Conservation (phyloP, 1,139 yeast species). For the Lodderomyces elongisporus region DNA sequence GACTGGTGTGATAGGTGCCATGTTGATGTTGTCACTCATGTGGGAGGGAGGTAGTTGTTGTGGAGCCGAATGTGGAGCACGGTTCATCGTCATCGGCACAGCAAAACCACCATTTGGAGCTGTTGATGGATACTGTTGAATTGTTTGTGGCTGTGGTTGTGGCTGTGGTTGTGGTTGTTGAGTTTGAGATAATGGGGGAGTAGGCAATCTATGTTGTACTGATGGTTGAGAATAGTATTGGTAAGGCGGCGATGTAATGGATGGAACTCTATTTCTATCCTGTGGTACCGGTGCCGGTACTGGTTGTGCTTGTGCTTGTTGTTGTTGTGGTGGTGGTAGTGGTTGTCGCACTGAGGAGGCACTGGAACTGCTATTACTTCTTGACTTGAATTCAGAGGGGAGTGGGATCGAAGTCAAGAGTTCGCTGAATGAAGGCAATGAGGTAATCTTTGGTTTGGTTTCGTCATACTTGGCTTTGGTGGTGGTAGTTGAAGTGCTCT, state of each 20-base stretch:
- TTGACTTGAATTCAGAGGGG: constrained; percentile 23
- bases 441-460: constrained; percentile 8
- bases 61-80: too few species aligned
- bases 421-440: constrained; percentile 36
- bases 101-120: too few species aligned
- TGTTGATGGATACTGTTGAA: too few species aligned
- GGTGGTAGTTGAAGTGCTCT: too few species aligned
- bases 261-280: constrained; percentile 1
- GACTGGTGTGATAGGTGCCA: constrained; percentile 8
- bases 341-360: constrained; percentile 3
- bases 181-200: constrained; percentile 6
- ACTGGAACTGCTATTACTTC: constrained; percentile 4
- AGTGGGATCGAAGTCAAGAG: constrained; percentile 34
- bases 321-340: constrained; percentile 3
- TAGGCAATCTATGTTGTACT: constrained; percentile 9
- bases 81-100: neutral
- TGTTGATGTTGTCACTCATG: neutral
- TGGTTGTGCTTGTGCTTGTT: too few species aligned
- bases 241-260: constrained; percentile 5
- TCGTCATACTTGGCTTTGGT: neutral
- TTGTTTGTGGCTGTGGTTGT: neutral
- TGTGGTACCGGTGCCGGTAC: constrained; percentile 10
- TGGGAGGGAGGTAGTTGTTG: too few species aligned
- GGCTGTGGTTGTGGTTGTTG: neutral
- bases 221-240: constrained; percentile 6